Conservation (phyloP, 176 grass and related monocot genomes). For the Phragmites australis region DNA sequence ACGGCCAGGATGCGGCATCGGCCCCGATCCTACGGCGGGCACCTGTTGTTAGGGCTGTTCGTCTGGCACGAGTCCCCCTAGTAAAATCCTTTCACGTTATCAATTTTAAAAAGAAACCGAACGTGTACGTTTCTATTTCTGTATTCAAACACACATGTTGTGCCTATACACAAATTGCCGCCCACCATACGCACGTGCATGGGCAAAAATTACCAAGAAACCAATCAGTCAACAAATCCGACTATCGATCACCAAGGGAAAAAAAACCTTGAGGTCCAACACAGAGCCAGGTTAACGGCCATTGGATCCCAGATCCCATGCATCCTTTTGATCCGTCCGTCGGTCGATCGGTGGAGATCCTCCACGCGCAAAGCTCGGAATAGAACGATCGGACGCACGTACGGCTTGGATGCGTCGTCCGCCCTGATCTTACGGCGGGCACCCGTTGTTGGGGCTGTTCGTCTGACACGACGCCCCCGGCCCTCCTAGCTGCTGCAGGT, state of each 20-base stretch:
- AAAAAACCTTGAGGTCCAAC: neutral
- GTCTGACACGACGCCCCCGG: slow-evolving; percentile 41
- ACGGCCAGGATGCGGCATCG: neutral
- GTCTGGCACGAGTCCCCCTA: slow-evolving; percentile 34
- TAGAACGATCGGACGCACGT: too few relatives aligned
- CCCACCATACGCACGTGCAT: neutral
- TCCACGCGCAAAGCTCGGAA: neutral
- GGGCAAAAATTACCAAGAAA: neutral
- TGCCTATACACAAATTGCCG: neutral
- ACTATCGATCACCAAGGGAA: neutral
- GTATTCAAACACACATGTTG: neutral
- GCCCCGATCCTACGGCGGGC: slow-evolving; percentile 32
- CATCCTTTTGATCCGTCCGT: neutral
- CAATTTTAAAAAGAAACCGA: too few relatives aligned
- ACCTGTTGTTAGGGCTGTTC: slow-evolving; percentile 56
- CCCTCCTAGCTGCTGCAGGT: slow-evolving; percentile 44
- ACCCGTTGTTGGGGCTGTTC: slow-evolving; percentile 56
- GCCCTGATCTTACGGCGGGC: slow-evolving; percentile 30
- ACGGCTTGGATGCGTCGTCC: neutral
- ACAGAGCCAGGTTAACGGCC: neutral
- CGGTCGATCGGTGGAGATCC: neutral
- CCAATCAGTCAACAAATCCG: neutral
- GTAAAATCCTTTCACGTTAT: too few relatives aligned
- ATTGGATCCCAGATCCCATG: neutral
- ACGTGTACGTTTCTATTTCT: neutral